Evolutionary conservation across 1,139 yeast species (phyloP).

Genomic region (Geotrichum citri-aurantii): DNA sequence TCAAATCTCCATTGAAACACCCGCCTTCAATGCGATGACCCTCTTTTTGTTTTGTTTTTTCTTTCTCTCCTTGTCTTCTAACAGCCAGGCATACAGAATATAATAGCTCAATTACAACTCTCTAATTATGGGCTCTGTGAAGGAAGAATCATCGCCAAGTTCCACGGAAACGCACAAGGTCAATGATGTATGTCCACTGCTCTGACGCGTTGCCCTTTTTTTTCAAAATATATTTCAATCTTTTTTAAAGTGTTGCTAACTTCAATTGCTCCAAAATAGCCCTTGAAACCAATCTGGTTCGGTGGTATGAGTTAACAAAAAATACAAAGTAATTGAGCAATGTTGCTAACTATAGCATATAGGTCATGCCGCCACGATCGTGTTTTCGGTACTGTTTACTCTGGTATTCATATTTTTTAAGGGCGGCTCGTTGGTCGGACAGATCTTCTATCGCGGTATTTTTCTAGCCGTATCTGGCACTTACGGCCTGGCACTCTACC

Average conservation of each 20-base stretch:
- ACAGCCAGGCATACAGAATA: neutral
- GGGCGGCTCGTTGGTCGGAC: slow-evolving; percentile 21
- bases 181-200: neutral
- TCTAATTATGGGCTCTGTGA: neutral
- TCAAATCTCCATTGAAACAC: neutral
- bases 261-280: neutral
- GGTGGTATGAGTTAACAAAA: neutral
- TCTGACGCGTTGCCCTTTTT: neutral
- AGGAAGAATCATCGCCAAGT: neutral
- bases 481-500: slow-evolving; percentile 66
- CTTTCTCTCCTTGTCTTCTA: neutral
- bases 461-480: slow-evolving; percentile 63
- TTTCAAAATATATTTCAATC: too few species aligned
- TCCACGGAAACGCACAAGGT: neutral
- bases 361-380: slow-evolving; percentile 20
- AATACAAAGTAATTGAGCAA: neutral
- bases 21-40: neutral
- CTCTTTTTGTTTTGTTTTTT: neutral
- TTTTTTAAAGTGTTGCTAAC: neutral
- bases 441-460: slow-evolving; percentile 49
- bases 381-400: slow-evolving; percentile 17
- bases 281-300: neutral
- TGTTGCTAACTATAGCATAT: neutral
- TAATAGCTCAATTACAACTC: neutral
- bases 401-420: slow-evolving; percentile 18